Conservation (phyloP, 140 eudicot species). For the Senecio squalidus region DNA sequence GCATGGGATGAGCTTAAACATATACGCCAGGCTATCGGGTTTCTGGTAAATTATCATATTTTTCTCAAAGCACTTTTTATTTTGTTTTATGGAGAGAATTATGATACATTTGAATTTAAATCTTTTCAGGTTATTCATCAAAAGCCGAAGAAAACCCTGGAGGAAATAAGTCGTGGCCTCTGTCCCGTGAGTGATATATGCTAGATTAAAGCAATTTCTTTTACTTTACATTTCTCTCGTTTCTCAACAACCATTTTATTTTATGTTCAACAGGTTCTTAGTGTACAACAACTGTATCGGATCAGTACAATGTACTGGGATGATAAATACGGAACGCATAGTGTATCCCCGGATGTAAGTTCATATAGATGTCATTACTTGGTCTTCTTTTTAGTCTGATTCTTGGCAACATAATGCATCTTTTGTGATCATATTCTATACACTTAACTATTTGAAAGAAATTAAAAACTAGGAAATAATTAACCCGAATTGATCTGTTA, state of each 20-base stretch:
- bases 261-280: slow-evolving; percentile 65
- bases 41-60: slow-evolving; percentile 47
- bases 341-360: slow-evolving; percentile 92
- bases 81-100: background rate
- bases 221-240: background rate
- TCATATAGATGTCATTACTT: slow-evolving; percentile 5
- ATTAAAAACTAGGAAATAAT: too few species aligned
- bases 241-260: background rate
- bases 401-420: too few species aligned
- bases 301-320: slow-evolving; percentile 99
- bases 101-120: background rate
- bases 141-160: slow-evolving; percentile 87
- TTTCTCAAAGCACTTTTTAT: background rate
- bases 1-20: slow-evolving; percentile 97
- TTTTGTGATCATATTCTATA: too few species aligned
- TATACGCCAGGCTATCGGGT: slow-evolving; percentile 93
- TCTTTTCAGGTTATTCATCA: slow-evolving; percentile 74
- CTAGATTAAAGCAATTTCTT: background rate
- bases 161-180: slow-evolving; percentile 76
- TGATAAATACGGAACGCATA: slow-evolving; percentile 94
- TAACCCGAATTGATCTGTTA: background rate
- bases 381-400: background rate
- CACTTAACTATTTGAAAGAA: too few species aligned
- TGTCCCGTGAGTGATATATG: slow-evolving; percentile 77
- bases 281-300: slow-evolving; percentile 91